Percentiles rank a stretch among this genome's conserved stretches.
Evolutionary conservation across 1,139 yeast species (phyloP).

Genomic region (Candida buenavistaensis): DNA sequence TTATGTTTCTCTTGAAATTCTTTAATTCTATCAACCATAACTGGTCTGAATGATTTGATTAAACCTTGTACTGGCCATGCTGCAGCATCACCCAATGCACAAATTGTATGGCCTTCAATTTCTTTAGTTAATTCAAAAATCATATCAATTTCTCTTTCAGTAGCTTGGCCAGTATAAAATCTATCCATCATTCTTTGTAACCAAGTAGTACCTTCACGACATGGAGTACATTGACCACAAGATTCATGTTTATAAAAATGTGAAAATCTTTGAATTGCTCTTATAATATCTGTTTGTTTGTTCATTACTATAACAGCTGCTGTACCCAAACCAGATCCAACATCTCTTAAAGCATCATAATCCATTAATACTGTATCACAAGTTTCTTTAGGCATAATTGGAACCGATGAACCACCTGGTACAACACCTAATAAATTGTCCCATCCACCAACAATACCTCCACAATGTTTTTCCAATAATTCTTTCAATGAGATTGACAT

Average conservation of each 20-base stretch:
- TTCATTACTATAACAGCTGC: constrained; percentile 92
- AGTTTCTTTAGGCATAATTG: constrained; percentile 65
- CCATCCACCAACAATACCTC: constrained; percentile 91
- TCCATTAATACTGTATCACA: constrained; percentile 79
- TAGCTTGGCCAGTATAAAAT: constrained; percentile 74
- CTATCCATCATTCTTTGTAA: constrained; percentile 81
- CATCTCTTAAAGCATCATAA: constrained; percentile 80
- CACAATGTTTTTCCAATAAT: constrained; percentile 82
- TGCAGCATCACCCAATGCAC: constrained; percentile 91
- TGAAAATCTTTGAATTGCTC: constrained; percentile 81
- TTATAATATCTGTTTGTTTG: constrained; percentile 77
- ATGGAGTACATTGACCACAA: constrained; percentile 93
- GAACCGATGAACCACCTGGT: constrained; percentile 90
- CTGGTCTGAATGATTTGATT: constrained; percentile 78
- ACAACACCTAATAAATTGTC: constrained; percentile 81
- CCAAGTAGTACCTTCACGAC: constrained; percentile 94
- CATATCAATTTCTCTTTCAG: constrained; percentile 77
- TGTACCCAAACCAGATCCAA: constrained; percentile 84
- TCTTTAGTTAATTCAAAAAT: constrained; percentile 79
- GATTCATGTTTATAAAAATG: constrained; percentile 88
- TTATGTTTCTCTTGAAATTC: constrained; percentile 35
- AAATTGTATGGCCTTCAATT: constrained; percentile 86
- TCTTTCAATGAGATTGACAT: constrained; percentile 86
- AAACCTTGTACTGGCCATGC: constrained; percentile 93
- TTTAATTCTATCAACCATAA: constrained; percentile 71